A percentile compares a stretch with the other conserved stretches of the same genome.
phyloP scores from a whole-genome alignment of 1,139 yeast genomes.

The Hansenula sp. region DNA sequence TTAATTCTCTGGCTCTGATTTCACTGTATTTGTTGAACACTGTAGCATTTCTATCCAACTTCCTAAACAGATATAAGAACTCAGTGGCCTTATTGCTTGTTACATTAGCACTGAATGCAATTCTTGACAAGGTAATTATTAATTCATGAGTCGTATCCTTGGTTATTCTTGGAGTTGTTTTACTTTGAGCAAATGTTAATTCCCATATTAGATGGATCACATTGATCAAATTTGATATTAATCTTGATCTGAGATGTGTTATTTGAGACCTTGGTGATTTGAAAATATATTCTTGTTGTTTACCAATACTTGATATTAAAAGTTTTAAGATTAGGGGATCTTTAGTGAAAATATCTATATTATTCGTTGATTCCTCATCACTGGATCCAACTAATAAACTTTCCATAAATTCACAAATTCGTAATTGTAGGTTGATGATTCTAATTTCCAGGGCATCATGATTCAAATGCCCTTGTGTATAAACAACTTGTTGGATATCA shows the following conservation, averaged over 20 bases:
- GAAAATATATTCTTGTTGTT: slow-evolving; percentile 47
- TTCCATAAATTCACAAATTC: slow-evolving; percentile 44
- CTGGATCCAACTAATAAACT: slow-evolving; percentile 32
- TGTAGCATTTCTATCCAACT: slow-evolving; percentile 19
- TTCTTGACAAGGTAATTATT: slow-evolving; percentile 48
- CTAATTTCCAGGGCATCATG: slow-evolving; percentile 31
- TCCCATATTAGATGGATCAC: slow-evolving; percentile 21
- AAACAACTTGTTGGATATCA: slow-evolving; percentile 13
- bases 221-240: slow-evolving; percentile 33
- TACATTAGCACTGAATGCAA: slow-evolving; percentile 51
- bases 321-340: slow-evolving; percentile 37
- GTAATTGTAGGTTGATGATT: slow-evolving; percentile 34
- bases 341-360: slow-evolving; percentile 26
- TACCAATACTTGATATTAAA: slow-evolving; percentile 43
- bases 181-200: slow-evolving; percentile 6
- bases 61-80: slow-evolving; percentile 31
- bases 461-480: slow-evolving; percentile 7
- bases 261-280: slow-evolving; percentile 44
- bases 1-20: slow-evolving; percentile 35
- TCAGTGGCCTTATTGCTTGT: slow-evolving; percentile 35
- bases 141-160: slow-evolving; percentile 24
- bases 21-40: slow-evolving; percentile 44
- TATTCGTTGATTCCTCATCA: slow-evolving; percentile 30
- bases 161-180: slow-evolving; percentile 32
- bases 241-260: slow-evolving; percentile 37